phyloP scores from a whole-genome alignment of 129 eudicot genomes.

The Arctium lappa region DNA sequence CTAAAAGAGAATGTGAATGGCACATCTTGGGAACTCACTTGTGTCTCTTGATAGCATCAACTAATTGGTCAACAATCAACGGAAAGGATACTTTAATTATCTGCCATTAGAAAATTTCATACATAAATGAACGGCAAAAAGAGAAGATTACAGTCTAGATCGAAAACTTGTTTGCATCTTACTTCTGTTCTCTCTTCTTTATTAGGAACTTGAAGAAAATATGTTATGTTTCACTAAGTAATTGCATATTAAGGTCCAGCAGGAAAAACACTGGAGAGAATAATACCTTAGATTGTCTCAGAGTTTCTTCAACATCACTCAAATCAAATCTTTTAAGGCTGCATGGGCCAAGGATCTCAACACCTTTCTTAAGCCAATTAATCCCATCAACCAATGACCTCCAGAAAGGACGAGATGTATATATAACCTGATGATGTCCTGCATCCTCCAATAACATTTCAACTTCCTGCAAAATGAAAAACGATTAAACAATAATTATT shows the following conservation, averaged over 20 bases:
- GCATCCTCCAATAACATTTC: conserved; percentile 56
- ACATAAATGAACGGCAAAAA: not conserved
- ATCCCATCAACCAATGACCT: conserved; percentile 53
- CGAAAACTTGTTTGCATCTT: not conserved
- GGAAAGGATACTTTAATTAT: conserved; percentile 48
- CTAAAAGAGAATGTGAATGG: conserved; percentile 5
- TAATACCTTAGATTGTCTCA: conserved; percentile 59
- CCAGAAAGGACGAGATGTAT: conserved; percentile 42
- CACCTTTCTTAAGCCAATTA: conserved; percentile 66
- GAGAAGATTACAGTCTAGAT: not conserved
- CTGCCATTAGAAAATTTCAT: conserved; percentile 43
- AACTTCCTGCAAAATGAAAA: conserved; percentile 49
- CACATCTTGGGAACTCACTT: conserved; percentile 53
- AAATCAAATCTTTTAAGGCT: conserved; percentile 38
- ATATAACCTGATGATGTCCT: conserved; percentile 37
- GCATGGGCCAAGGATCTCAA: conserved; percentile 51
- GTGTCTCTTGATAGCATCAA: conserved; percentile 60
- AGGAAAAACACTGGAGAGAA: not conserved
- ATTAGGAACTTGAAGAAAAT: not conserved
- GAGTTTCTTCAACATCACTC: conserved; percentile 58
- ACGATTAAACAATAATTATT: not conserved
- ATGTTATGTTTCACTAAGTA: not conserved
- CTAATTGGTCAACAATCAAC: conserved; percentile 40
- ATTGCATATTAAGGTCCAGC: not conserved
- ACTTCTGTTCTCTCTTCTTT: conserved; percentile 4